A percentile compares a stretch with the other conserved stretches of the same genome.
Conservation (phyloP, 2,329 filamentous ascomycete species). For the Xylaria sp. region DNA sequence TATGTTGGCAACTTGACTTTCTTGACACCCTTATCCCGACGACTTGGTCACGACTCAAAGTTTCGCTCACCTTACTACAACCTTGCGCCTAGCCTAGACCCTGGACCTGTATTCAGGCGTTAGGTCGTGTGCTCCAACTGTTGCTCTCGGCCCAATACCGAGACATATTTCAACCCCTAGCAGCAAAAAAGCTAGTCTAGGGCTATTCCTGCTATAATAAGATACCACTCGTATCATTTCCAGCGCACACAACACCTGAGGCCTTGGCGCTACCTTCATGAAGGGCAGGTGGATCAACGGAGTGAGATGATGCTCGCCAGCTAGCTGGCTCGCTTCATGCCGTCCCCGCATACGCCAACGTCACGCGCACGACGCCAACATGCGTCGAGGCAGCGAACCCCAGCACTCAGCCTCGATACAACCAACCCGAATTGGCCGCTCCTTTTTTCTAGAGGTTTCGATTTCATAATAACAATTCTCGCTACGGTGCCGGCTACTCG, state of each 20-base stretch:
- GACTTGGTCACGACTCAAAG: conserved; percentile 30
- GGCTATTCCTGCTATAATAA: conserved; percentile 24
- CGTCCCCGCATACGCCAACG: conserved; percentile 33
- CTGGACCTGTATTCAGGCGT: conserved; percentile 21
- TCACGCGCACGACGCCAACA: conserved; percentile 35
- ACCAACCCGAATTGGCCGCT: conserved; percentile 17
- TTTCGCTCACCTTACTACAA: conserved; percentile 15
- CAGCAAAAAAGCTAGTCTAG: conserved; percentile 12
- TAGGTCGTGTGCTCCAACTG: conserved; percentile 21
- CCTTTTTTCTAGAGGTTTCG: conserved; percentile 16
- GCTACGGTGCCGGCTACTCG: conserved; percentile 3
- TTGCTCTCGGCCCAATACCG: not conserved
- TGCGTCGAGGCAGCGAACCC: conserved; percentile 19
- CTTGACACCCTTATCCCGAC: conserved; percentile 23
- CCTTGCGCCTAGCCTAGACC: conserved; percentile 21
- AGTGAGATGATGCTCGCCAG: conserved; percentile 24
- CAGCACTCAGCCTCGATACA: conserved; percentile 31
- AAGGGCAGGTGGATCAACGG: conserved; percentile 29
- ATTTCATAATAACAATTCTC: conserved; percentile 12
- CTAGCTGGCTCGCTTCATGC: conserved; percentile 33
- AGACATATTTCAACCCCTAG: conserved; percentile 8
- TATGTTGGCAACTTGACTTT: conserved; percentile 8
- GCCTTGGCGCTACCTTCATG: conserved; percentile 19
- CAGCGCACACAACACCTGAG: conserved; percentile 7
- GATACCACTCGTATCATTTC: conserved; percentile 16